Base-by-base conservation (phyloP, 176 grass and related monocot genomes). In the Cocos nucifera region DNA sequence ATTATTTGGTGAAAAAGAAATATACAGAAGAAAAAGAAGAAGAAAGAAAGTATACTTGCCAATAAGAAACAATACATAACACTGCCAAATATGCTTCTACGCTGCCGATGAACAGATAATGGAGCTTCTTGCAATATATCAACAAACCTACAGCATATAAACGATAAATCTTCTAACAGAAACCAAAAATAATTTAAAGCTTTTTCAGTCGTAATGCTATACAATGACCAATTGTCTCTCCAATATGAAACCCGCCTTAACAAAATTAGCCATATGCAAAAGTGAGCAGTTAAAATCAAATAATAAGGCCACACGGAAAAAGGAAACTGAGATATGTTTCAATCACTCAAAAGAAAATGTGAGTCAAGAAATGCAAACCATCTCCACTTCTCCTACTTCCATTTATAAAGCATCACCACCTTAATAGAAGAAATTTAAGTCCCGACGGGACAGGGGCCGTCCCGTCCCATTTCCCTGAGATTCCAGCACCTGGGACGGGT, bases 51-150 rank as follows among this genome's bases (percentile, higher is more conserved):
- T 81, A 32, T 68, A 71, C 90, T 90, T 84, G 88, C 91, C 91
- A 96, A 80, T 71, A 97, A 54, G 64, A 91, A 58, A 76, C 92
- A 97, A 51, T 97, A 97, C 56, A 97, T 75, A 30, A 78, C 75
- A 48, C 87, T 81, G 66, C 83, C 84, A 49, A 97, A 71, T 61
- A 97, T 79, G 74, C 92, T 83, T 69, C 92, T 85, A 32, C 75
- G 92, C 55, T 97, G 83, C 29, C 92, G 67, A 50, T 88, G 67
- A 71, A 87, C 84, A 14, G 92, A 97, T 16, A 97, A 17, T 49
- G 84, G 81, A 9, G 92, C 84, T 82, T 97, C 92, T 60, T 82
- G 81, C 25, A 97, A 69, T 73, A 88, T 72, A 62, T 97, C 87
- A 26, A 97, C 65, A 83, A 97, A 97, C 72, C 87, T 97, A 53